Evolutionary conservation across 805 yeast genomes (phyloP).

Genomic region (Hanseniaspora jakobsenii): DNA sequence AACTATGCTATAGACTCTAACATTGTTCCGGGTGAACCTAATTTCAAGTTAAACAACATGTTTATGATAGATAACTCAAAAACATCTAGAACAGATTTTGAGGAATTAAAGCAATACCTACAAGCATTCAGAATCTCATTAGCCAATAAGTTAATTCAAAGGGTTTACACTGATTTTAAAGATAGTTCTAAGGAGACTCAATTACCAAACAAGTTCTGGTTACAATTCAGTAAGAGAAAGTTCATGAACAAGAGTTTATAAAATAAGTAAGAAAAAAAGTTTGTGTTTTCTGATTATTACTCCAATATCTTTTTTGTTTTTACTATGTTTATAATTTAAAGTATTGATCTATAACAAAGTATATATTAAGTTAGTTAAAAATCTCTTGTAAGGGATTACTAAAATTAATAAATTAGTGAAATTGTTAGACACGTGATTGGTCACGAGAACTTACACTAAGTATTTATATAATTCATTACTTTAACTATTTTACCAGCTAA

Average conservation of each 20-base stretch:
- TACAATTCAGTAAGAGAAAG: conserved; percentile 86
- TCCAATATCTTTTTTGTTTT: no score
- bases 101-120: conserved; percentile 66
- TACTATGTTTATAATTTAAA: no score
- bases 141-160: conserved; percentile 62
- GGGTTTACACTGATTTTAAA: conserved; percentile 53
- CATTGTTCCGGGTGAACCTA: conserved; percentile 86
- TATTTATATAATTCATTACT: no score
- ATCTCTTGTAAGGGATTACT: no score
- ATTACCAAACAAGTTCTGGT: conserved; percentile 82
- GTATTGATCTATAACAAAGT: no score
- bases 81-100: conserved; percentile 58
- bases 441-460: no score
- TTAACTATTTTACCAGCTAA: no score
- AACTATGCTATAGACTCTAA: conserved; percentile 63
- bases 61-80: conserved; percentile 62
- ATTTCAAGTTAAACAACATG: conserved; percentile 75
- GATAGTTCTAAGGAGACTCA: conserved; percentile 16
- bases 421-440: no score
- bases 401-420: no score
- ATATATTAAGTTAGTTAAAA: no score
- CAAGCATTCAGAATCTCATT: conserved; percentile 93
- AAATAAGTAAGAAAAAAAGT: not conserved
- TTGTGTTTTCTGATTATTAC: not conserved
- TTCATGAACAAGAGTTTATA: conserved; percentile 85